A percentile compares a stretch with the other conserved stretches of the same genome.
These are phyloP conservation scores for Saraca asoca DNA, from an alignment of 331 rosid genomes.

Conservation along the genomic window DNA sequence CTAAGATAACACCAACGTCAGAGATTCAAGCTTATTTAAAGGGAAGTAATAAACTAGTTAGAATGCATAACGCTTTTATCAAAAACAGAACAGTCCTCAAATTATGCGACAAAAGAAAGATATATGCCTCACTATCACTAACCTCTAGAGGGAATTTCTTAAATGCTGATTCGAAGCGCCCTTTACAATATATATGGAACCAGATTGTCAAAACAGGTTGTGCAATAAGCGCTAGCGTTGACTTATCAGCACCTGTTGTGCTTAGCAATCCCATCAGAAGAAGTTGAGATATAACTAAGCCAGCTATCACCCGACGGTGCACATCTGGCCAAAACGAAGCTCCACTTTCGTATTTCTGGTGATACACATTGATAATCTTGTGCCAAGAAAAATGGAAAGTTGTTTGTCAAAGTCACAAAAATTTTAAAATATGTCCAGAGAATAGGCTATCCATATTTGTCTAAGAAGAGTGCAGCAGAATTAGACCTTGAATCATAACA, in stretches of 20 bases:
- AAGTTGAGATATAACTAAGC: constrained; percentile 71
- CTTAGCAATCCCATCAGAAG: constrained; percentile 80
- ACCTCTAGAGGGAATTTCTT: constrained; percentile 76
- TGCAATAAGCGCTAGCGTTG: constrained; percentile 56
- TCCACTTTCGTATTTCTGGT: constrained; percentile 84
- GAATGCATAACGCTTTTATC: not conserved
- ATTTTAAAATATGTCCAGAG: too few relatives aligned
- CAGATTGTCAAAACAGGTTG: constrained; percentile 83
- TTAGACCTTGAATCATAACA: too few relatives aligned
- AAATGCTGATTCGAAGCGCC: constrained; percentile 87
- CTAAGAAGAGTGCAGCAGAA: too few relatives aligned
- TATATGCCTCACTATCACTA: constrained; percentile 27
- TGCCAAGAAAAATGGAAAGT: constrained; percentile 15
- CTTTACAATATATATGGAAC: constrained; percentile 78
- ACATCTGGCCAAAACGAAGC: constrained; percentile 92
- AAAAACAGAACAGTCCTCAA: not conserved
- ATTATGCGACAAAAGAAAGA: not conserved
- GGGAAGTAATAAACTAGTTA: not conserved
- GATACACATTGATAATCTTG: constrained; percentile 85
- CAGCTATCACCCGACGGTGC: constrained; percentile 68
- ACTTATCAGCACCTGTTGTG: constrained; percentile 57
- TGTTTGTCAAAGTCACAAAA: too few relatives aligned
- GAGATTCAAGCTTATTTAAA: not conserved
- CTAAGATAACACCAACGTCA: too few relatives aligned
- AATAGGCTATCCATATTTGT: too few relatives aligned